Evolutionary conservation across 371 early-diverging fungal genomes (phyloP).

Genomic region (Apophysomyces trapeziformis): DNA sequence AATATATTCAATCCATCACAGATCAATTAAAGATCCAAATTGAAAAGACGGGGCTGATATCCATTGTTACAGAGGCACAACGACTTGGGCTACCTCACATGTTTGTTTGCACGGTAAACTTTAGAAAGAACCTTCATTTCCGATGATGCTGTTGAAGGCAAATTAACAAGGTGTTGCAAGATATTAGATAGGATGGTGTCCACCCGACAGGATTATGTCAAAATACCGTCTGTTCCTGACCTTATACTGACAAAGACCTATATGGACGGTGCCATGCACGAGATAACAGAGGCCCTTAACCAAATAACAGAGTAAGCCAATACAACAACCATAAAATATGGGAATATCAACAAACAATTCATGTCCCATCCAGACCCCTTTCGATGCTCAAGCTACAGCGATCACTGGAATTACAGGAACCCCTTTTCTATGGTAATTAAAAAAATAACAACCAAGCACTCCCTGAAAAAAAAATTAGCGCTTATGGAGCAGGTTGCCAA

Average conservation of each 20-base stretch:
- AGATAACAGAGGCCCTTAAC: conserved; percentile 16
- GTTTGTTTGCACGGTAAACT: conserved; percentile 24
- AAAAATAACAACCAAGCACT: background rate
- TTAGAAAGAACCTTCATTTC: background rate
- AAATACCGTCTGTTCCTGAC: conserved; percentile 15
- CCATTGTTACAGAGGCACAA: conserved; percentile 25
- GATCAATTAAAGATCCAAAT: conserved; percentile 13
- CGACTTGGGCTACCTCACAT: conserved; percentile 22
- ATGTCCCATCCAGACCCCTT: conserved; percentile 21
- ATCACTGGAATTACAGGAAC: conserved; percentile 18
- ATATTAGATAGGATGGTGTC: conserved; percentile 11
- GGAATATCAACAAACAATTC: background rate
- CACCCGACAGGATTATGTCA: conserved; percentile 12
- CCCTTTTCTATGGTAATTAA: conserved; percentile 32
- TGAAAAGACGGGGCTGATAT: conserved; percentile 18
- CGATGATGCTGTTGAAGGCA: background rate
- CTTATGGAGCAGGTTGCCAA: conserved; percentile 21
- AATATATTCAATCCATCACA: background rate
- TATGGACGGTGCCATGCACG: background rate
- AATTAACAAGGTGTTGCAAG: background rate
- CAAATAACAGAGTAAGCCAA: conserved; percentile 26
- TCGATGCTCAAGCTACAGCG: conserved; percentile 25
- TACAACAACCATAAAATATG: background rate
- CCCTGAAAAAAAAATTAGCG: conserved; percentile 13
- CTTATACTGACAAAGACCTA: conserved; percentile 23